Evolutionary conservation across 225 moss, liverwort and hornwort species (phyloP).

Genomic region (Asterella californica): DNA sequence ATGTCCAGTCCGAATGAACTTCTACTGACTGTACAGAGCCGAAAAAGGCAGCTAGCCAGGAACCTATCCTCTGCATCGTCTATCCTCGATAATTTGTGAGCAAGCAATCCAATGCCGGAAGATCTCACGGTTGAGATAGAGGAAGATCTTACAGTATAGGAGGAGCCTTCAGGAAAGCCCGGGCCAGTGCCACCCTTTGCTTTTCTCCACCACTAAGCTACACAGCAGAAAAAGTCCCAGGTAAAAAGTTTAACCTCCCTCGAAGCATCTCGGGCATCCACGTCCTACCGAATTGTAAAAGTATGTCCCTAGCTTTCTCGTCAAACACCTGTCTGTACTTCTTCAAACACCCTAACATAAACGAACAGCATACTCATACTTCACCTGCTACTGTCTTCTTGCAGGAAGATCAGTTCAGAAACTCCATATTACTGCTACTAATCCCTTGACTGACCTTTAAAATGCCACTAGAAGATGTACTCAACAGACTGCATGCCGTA

Average conservation of each 20-base stretch:
- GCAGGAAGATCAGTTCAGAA: neutral
- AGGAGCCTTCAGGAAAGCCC: constrained; percentile 92
- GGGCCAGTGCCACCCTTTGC: constrained; percentile 95
- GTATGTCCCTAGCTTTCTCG: neutral
- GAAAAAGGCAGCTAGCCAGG: neutral
- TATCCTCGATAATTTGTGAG: neutral
- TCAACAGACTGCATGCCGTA: too few species aligned
- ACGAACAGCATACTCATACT: too few species aligned
- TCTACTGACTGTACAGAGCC: neutral
- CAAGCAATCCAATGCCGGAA: neutral
- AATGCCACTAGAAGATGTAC: too few species aligned
- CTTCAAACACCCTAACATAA: neutral
- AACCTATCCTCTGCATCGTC: neutral
- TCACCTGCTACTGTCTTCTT: too few species aligned
- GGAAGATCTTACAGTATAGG: constrained; percentile 62
- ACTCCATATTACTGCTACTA: neutral
- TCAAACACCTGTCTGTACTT: neutral
- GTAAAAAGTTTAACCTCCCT: neutral
- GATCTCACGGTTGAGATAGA: neutral
- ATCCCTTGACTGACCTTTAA: neutral
- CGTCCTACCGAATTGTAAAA: neutral
- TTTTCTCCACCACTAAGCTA: constrained; percentile 99
- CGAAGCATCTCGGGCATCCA: neutral
- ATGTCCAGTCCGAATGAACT: neutral
- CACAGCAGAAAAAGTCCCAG: constrained; percentile 2